Evolutionary conservation across 768 basidiomycete species (phyloP).

Genomic region (Mycena venus): DNA sequence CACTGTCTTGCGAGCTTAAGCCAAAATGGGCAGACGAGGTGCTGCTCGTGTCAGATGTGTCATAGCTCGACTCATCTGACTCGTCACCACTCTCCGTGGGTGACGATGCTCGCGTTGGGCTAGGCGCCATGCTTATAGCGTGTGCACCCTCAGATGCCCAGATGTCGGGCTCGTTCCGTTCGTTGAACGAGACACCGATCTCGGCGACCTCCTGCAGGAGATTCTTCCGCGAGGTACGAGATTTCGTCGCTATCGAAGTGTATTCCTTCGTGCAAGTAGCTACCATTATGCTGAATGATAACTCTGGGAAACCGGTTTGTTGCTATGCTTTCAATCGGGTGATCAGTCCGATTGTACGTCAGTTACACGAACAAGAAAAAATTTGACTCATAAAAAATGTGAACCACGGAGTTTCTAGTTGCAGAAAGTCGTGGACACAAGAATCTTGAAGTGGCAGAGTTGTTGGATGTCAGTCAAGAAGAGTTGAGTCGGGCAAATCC

Average conservation of each 20-base stretch:
- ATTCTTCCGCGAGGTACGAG: conserved; percentile 7
- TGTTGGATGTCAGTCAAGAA: too few relatives aligned
- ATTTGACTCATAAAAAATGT: too few relatives aligned
- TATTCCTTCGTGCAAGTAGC: neutral
- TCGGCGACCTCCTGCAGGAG: conserved; percentile 16
- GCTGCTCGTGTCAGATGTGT: too few relatives aligned
- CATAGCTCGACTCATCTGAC: too few relatives aligned
- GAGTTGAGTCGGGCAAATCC: too few relatives aligned
- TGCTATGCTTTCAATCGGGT: conserved; percentile 9
- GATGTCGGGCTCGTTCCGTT: neutral
- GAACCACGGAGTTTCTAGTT: too few relatives aligned
- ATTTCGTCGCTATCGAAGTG: neutral
- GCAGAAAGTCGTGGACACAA: too few relatives aligned
- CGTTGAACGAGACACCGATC: conserved; percentile 3
- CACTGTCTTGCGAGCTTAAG: neutral
- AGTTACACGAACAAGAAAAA: too few relatives aligned
- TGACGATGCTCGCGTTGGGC: neutral
- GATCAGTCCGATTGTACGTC: conserved; percentile 34
- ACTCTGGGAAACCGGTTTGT: neutral
- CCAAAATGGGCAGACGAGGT: neutral
- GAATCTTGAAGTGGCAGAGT: too few relatives aligned
- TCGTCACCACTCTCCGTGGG: neutral
- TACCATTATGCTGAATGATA: conserved; percentile 7
- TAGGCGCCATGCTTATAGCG: conserved; percentile 1
- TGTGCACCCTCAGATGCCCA: conserved; percentile 13